Base-by-base conservation (phyloP, 768 basidiomycete species). In the Cystobasidium ongulense region DNA sequence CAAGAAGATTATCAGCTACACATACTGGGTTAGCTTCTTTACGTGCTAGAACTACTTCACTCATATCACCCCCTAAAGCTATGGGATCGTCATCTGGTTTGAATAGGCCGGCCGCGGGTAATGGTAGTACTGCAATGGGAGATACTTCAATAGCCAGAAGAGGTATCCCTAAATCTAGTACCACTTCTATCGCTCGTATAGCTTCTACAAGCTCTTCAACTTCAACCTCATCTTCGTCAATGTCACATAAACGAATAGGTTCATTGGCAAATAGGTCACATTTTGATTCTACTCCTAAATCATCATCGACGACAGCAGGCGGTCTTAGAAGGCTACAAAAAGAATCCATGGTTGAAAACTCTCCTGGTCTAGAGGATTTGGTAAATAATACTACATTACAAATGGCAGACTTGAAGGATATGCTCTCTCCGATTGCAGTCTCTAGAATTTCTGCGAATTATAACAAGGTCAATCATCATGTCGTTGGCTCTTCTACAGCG, bases 331-430 rank as follows among this genome's bases (percentile, higher is more conserved):
- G 8, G 21, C 7, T 21, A 57, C 53, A 31, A 21, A 57, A 23
- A 23, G 53, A 57, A 23, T 7, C 31, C 53, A 43, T 36, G 7
- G 17, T 68, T 27, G 66, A 46, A 50, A 46, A 68, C 31, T 68
- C 66, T 27, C 43, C 41, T 29, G 66, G 66, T 17, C n/a, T 46
- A 27, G 43, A 68, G 13, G 63, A 64, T 25, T 36, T 64, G 10
- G 33, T 64, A 7, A 46, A 27, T 27, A 64, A 64, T 46, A 64
- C 63, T 25, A 64, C 63, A 25, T 10, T 64, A 36, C 63, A 64
- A 46, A 64, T 64, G 63, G 38, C 63, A 27, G 63, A 64, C 27
- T 27, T 64, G n/a, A 35, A 64, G 27, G 63, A 64, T 46, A 36
- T 64, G 38, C 63, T 64, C 27, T 39, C 36, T 15, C 63, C 63